A percentile compares a stretch with the other conserved stretches of the same genome.
Conservation (phyloP, 2,329 filamentous ascomycete species). For the Setomelanomma holmii region DNA sequence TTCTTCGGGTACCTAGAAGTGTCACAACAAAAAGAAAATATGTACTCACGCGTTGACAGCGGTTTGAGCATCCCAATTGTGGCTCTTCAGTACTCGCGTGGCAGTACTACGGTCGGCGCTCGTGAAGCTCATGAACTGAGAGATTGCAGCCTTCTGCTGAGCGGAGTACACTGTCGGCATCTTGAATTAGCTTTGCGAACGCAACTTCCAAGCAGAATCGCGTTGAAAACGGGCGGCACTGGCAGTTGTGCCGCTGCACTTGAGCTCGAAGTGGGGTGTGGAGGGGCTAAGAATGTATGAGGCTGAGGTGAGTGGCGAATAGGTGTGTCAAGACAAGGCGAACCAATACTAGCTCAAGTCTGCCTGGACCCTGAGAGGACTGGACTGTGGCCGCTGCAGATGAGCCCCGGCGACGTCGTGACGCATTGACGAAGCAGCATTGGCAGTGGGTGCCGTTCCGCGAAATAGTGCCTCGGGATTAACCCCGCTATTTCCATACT, state of each 20-base stretch:
- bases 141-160: conserved; percentile 55
- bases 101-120: conserved; percentile 54
- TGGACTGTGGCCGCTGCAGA: conserved; percentile 10
- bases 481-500: background rate
- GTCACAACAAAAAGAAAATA: conserved; percentile 5
- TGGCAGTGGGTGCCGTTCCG: conserved; percentile 15
- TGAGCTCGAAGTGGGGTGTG: background rate
- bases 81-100: conserved; percentile 53
- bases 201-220: background rate
- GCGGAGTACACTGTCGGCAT: conserved; percentile 57
- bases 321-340: too few relatives aligned
- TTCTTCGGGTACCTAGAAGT: background rate
- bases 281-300: background rate
- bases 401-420: background rate
- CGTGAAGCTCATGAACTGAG: conserved; percentile 55
- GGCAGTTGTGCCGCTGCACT: background rate
- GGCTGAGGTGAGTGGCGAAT: background rate
- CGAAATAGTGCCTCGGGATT: background rate
- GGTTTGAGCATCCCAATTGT: conserved; percentile 54
- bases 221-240: too few relatives aligned
- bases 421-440: conserved; percentile 17
- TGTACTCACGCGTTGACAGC: conserved; percentile 57
- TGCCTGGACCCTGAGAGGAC: background rate
- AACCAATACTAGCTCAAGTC: too few relatives aligned
- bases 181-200: conserved; percentile 28